These are phyloP conservation scores for Plasmopara muralis DNA, from an alignment of 352 stramenopile species.

Conservation along the genomic window DNA sequence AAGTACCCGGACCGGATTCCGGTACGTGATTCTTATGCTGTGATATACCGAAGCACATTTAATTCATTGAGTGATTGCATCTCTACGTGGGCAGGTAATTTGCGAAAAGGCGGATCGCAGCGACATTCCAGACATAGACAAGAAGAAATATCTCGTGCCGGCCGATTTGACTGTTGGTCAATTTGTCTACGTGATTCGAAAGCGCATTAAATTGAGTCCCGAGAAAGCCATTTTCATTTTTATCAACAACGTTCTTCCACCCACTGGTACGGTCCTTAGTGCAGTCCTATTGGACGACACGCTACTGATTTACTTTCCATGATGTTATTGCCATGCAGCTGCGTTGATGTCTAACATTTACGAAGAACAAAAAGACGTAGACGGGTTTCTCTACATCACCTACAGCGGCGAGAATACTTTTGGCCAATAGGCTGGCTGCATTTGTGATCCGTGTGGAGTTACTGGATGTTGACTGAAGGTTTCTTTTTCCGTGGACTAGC, in stretches of 20 bases:
- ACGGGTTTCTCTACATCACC: conserved; percentile 99
- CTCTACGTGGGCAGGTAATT: conserved; percentile 54
- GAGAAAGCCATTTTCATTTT: conserved; percentile 99
- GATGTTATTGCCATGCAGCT: conserved; percentile 31
- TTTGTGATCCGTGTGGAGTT: conserved; percentile 7
- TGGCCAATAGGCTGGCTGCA: conserved; percentile 57
- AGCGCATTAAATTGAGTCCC: conserved; percentile 97
- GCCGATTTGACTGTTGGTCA: conserved; percentile 96
- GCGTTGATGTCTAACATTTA: conserved; percentile 99
- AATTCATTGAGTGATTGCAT: conserved; percentile 3
- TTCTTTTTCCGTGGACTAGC: conserved; percentile 16
- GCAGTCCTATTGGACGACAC: neutral
- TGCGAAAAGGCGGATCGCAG: conserved; percentile 94
- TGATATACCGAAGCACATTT: neutral
- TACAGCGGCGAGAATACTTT: conserved; percentile 99
- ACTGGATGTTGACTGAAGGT: conserved; percentile 35
- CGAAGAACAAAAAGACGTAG: conserved; percentile 98
- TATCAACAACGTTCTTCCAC: conserved; percentile 97
- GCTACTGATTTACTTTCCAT: conserved; percentile 4
- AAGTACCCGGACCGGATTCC: conserved; percentile 99
- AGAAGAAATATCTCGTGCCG: conserved; percentile 99
- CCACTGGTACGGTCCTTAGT: conserved; percentile 67
- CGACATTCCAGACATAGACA: conserved; percentile 99
- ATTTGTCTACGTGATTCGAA: conserved; percentile 99
- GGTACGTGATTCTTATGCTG: conserved; percentile 27